Conservation (phyloP, 2,329 filamentous ascomycete species). For the Pleomassaria siparia region DNA sequence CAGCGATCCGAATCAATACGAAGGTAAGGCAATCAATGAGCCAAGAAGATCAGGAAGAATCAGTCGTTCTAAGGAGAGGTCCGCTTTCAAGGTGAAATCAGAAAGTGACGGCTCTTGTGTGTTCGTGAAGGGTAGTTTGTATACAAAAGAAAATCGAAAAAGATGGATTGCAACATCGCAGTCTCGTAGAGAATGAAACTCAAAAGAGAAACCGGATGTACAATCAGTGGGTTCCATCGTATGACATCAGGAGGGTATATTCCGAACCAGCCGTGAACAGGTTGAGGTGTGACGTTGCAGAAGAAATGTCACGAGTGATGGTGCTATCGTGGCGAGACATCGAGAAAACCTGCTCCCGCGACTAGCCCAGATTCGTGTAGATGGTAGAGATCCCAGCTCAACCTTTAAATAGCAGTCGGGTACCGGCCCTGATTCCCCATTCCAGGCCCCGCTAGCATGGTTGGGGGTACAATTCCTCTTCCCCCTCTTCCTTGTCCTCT, state of each 20-base stretch:
- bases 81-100: background rate
- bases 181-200: background rate
- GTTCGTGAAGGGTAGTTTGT: background rate
- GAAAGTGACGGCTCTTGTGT: background rate
- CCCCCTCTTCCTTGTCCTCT: slow-evolving; percentile 33
- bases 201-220: background rate
- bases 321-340: slow-evolving; percentile 10
- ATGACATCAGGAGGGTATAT: background rate
- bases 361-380: background rate
- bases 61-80: background rate
- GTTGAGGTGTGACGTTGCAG: background rate
- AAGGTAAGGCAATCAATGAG: background rate
- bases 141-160: no score
- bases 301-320: slow-evolving; percentile 10
- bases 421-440: slow-evolving; percentile 36
- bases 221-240: background rate
- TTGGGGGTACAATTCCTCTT: slow-evolving; percentile 23
- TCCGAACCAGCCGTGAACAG: slow-evolving; percentile 1
- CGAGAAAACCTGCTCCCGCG: background rate
- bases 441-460: slow-evolving; percentile 28
- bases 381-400: background rate
- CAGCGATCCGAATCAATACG: background rate
- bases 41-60: background rate
- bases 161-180: background rate
- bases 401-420: slow-evolving; percentile 35